Conservation (phyloP, 176 grass and related monocot species). For the Oryza meridionalis region DNA sequence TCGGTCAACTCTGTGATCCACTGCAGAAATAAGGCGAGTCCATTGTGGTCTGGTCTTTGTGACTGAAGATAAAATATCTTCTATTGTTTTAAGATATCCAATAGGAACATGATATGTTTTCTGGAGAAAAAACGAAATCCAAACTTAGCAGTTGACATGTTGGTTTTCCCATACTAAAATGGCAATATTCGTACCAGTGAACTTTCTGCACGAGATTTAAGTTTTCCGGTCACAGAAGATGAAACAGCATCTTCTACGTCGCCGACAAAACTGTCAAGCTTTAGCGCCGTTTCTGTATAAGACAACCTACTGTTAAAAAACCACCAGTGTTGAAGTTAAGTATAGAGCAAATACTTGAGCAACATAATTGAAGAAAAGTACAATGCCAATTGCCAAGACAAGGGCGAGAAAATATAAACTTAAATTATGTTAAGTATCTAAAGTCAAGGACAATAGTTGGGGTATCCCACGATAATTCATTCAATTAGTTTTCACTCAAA, state of each 20-base stretch:
- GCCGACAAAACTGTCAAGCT: conserved; percentile 83
- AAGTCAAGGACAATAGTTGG: not conserved
- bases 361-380: conserved; percentile 10
- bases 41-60: conserved; percentile 75
- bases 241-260: conserved; percentile 86
- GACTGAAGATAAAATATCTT: conserved; percentile 67
- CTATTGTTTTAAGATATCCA: conserved; percentile 74
- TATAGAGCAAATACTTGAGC: conserved; percentile 25
- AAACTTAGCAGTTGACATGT: conserved; percentile 41
- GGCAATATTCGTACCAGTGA: conserved; percentile 60
- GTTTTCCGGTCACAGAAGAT: conserved; percentile 71
- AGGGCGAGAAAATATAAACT: conserved; percentile 1
- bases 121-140: conserved; percentile 40
- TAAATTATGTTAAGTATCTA: not conserved
- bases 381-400: conserved; percentile 9
- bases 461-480: not conserved
- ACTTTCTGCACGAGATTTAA: conserved; percentile 59
- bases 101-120: conserved; percentile 57
- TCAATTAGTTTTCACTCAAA: conserved; percentile 15
- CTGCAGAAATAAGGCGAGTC: conserved; percentile 68
- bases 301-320: conserved; percentile 50
- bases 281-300: conserved; percentile 80
- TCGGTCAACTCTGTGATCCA: conserved; percentile 86
- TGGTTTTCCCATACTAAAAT: conserved; percentile 15
- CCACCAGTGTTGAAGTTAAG: conserved; percentile 37